Conservation (phyloP, 129 eudicot species). For the Solidago caesia region DNA sequence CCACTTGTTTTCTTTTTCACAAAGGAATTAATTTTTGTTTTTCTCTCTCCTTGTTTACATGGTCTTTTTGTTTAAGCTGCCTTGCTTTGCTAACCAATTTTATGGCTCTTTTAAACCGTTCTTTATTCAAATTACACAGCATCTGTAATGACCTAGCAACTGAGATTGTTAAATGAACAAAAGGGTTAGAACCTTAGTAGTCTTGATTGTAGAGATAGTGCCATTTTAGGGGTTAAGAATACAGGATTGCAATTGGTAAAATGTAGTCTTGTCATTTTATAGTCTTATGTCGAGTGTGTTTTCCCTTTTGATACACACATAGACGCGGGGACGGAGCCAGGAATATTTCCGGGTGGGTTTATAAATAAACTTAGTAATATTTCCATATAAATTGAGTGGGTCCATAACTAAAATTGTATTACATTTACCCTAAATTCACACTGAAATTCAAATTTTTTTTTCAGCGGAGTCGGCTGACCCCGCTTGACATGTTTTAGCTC, state of each 20-base stretch:
- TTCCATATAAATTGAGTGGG: no score
- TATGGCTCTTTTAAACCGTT: not conserved
- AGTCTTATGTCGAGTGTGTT: not conserved
- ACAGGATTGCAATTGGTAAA: not conserved
- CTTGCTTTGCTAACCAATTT: not conserved
- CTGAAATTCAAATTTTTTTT: no score
- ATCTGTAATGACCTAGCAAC: not conserved
- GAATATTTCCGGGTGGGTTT: no score
- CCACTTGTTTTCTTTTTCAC: slow-evolving; percentile 6
- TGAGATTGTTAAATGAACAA: not conserved
- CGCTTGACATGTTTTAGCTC: no score
- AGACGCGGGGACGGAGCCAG: not conserved
- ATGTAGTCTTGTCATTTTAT: not conserved
- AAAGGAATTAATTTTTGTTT: not conserved
- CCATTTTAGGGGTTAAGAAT: not conserved
- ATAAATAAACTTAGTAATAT: no score
- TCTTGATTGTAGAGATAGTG: not conserved
- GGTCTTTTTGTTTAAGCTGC: slow-evolving; percentile 13
- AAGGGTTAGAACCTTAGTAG: not conserved
- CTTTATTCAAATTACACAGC: not conserved
- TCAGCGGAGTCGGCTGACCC: no score
- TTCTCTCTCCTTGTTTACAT: not conserved
- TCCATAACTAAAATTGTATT: no score
- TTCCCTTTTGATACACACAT: not conserved
- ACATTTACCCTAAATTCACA: no score